Conservation (phyloP, 2,329 filamentous ascomycete species). For the Aspergillus latus region DNA sequence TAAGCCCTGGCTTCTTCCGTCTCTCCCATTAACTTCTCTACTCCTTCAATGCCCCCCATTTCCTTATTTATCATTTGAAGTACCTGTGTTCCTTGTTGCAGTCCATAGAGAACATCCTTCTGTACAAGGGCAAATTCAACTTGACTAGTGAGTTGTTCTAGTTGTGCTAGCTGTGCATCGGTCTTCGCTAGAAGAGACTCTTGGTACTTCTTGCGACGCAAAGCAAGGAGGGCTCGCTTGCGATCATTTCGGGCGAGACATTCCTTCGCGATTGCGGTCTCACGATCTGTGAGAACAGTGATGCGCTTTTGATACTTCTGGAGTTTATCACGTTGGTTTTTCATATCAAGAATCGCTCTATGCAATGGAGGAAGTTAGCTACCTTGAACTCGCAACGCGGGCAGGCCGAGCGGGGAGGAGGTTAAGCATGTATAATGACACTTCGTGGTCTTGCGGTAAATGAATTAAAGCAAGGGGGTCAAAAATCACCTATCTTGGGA, state of each 20-base stretch:
- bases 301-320: slow-evolving; percentile 95
- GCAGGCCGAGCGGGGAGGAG: background rate
- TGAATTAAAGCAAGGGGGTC: background rate
- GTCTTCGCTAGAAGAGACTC: slow-evolving; percentile 85
- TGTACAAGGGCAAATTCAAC: slow-evolving; percentile 97
- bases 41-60: slow-evolving; percentile 91
- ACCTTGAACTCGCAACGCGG: background rate
- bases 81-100: slow-evolving; percentile 88
- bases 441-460: background rate
- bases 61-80: slow-evolving; percentile 88
- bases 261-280: slow-evolving; percentile 81
- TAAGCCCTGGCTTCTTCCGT: slow-evolving; percentile 87
- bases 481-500: slow-evolving; percentile 77
- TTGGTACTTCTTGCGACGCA: slow-evolving; percentile 96
- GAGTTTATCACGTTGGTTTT: slow-evolving; percentile 94
- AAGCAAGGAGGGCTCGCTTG: slow-evolving; percentile 75
- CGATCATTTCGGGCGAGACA: slow-evolving; percentile 81
- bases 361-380: background rate
- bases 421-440: background rate
- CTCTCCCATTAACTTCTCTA: slow-evolving; percentile 94
- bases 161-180: slow-evolving; percentile 87
- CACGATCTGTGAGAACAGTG: slow-evolving; percentile 77
- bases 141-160: slow-evolving; percentile 82
- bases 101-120: slow-evolving; percentile 89
- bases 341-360: slow-evolving; percentile 95